Conservation (phyloP, 805 yeast genomes). For the Candida michaelii region DNA sequence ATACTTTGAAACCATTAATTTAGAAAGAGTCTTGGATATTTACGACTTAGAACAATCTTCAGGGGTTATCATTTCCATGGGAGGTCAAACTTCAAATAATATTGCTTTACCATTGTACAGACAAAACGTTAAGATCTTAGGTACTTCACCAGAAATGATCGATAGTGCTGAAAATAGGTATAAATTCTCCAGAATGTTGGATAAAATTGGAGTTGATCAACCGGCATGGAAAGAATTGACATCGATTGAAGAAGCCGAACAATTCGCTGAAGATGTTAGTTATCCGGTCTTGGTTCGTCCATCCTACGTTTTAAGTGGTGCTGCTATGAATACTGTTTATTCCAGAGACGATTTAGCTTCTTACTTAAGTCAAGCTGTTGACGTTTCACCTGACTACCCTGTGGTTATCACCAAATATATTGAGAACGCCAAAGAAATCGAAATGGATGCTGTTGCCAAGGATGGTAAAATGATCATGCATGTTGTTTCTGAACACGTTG, state of each 20-base stretch:
- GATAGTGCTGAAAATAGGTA: conserved; percentile 98
- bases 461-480: conserved; percentile 88
- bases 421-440: conserved; percentile 95
- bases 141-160: conserved; percentile 98
- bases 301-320: conserved; percentile 95
- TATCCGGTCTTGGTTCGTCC: conserved; percentile 98
- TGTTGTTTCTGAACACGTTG: conserved; percentile 96
- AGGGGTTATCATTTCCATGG: conserved; percentile 96
- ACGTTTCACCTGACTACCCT: conserved; percentile 96
- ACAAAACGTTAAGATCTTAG: conserved; percentile 91
- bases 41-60: conserved; percentile 86
- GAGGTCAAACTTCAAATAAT: conserved; percentile 98
- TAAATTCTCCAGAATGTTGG: conserved; percentile 97
- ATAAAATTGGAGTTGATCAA: conserved; percentile 94
- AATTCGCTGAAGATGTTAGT: conserved; percentile 83
- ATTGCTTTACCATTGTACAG: conserved; percentile 91
- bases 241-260: conserved; percentile 87
- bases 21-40: conserved; percentile 92
- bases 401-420: conserved; percentile 96
- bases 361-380: conserved; percentile 90
- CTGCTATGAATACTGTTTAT: conserved; percentile 98
- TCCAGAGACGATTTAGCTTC: conserved; percentile 84
- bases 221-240: conserved; percentile 99
- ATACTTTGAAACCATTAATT: conserved; percentile 91
- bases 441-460: conserved; percentile 93